Evolutionary conservation across 352 stramenopile species (phyloP), one percentile per base, ranked within the genome.

Genomic region (Hyphochytrium catenoides): DNA sequence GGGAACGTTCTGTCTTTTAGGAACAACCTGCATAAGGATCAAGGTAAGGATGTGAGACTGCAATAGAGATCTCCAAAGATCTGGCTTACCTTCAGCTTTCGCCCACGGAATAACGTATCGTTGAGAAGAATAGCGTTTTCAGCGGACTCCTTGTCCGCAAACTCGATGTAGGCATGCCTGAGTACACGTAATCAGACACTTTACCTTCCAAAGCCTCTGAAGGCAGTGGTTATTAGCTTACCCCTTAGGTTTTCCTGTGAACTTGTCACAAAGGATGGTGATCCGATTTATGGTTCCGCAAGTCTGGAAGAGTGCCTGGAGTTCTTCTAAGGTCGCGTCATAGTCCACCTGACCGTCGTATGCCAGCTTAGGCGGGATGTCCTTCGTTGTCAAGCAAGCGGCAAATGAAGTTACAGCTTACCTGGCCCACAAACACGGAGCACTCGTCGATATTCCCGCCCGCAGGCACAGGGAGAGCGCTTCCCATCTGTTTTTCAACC

Each of bases 321-420:
- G 57, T 52, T 97, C 83, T 45, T 95, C 84, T 0, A 85, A 78
- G 15, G 79, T 95, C 26, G 76, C 75, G 23, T 83, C 78, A 58
- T 96, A 96, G 53, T 96, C 82, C 23, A 97, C 84, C 51, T 97
- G 84, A 20, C 83, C 83, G 29, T 95, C 85, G 57, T 95, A 95
- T 36, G 94, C 81, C 46, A 30, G n/a, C n/a, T 30, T 30, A n/a
- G n/a, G n/a, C n/a, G n/a, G n/a, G n/a, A n/a, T n/a, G n/a, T n/a
- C n/a, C n/a, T n/a, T n/a, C n/a, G n/a, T n/a, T n/a, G n/a, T n/a
- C n/a, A n/a, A n/a, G n/a, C n/a, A n/a, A n/a, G 43, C 50, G 1
- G 44, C 41, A 41, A 40, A 40, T 3, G 36, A 36, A 5, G 16
- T 36, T 16, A 14, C 18, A 2, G 47, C 43, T 0, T 40, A 43